These are phyloP conservation scores for Chlorella sp. DNA, from an alignment of 139 green algal species.

Conservation along the genomic window DNA sequence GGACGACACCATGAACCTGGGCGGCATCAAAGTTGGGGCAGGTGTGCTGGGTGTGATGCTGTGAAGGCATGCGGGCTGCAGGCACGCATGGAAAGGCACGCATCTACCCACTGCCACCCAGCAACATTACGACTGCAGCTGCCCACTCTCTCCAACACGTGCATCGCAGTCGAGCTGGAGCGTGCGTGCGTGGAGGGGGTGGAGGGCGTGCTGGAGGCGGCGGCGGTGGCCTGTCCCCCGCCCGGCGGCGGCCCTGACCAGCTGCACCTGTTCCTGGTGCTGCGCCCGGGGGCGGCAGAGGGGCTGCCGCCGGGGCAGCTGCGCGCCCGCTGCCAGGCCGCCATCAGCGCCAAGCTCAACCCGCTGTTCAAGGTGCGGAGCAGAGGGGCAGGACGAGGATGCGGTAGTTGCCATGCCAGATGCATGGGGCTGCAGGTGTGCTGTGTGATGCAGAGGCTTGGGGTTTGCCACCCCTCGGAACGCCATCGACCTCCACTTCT, in stretches of 20 bases:
- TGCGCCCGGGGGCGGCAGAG: conserved; percentile 17
- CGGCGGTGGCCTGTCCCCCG: conserved; percentile 78
- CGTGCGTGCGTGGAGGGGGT: conserved; percentile 57
- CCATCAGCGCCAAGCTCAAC: conserved; percentile 78
- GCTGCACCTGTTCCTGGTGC: conserved; percentile 84
- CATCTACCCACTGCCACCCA: not conserved
- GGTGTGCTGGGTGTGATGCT: not conserved
- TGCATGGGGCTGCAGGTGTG: too few relatives aligned
- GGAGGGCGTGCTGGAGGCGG: conserved; percentile 61
- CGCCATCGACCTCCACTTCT: not conserved
- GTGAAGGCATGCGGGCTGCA: too few relatives aligned
- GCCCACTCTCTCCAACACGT: not conserved
- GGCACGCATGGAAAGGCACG: too few relatives aligned
- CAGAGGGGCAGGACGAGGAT: not conserved
- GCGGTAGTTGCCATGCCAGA: not conserved
- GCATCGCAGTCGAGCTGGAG: conserved; percentile 84
- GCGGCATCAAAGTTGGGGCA: conserved; percentile 80
- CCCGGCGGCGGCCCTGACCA: conserved; percentile 82
- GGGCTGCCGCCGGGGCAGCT: conserved; percentile 16
- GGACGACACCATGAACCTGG: conserved; percentile 99
- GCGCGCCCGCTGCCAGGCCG: conserved; percentile 59
- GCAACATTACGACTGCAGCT: too few relatives aligned
- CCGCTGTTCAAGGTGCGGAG: conserved; percentile 87
- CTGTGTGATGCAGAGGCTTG: too few relatives aligned
- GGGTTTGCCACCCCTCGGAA: too few relatives aligned